Conservation (phyloP, 768 basidiomycete species). For the Pisolithus sp. region DNA sequence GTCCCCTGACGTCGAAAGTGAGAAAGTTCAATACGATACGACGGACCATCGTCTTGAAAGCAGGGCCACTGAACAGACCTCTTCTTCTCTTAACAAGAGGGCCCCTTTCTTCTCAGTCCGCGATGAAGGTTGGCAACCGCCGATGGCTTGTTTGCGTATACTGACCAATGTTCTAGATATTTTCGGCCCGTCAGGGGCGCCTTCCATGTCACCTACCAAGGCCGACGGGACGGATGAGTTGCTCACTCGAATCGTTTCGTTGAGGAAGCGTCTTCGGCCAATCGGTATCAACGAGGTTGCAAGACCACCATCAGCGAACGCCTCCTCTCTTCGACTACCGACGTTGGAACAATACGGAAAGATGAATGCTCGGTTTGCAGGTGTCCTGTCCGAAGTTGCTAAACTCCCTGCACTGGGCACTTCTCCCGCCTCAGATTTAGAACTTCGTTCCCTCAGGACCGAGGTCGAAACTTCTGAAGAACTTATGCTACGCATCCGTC, state of each 20-base stretch:
- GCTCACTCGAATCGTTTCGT: conserved; percentile 41
- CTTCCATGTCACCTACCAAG: conserved; percentile 28
- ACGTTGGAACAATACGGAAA: conserved; percentile 39
- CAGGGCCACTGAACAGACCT: not conserved
- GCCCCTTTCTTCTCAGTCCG: conserved; percentile 1
- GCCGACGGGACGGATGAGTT: conserved; percentile 39
- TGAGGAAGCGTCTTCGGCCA: conserved; percentile 56
- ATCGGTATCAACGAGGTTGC: conserved; percentile 53
- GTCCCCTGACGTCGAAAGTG: not conserved
- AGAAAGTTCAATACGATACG: conserved; percentile 2
- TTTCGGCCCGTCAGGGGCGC: conserved; percentile 42
- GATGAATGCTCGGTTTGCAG: conserved; percentile 41
- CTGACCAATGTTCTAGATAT: conserved; percentile 40
- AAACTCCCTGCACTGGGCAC: conserved; percentile 39
- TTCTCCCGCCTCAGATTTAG: conserved; percentile 41
- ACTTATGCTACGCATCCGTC: conserved; percentile 45
- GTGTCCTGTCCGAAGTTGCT: conserved; percentile 40
- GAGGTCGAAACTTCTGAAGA: conserved; percentile 51
- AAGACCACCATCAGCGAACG: conserved; percentile 32
- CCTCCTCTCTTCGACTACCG: conserved; percentile 43
- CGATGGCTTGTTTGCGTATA: not conserved
- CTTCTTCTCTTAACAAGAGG: conserved; percentile 1
- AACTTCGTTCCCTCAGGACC: conserved; percentile 51
- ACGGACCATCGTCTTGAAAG: not conserved
- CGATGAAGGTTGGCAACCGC: conserved; percentile 19